Evolutionary conservation across 257 asterid species (phyloP).

Genomic region (Nicotiana benthamiana): DNA sequence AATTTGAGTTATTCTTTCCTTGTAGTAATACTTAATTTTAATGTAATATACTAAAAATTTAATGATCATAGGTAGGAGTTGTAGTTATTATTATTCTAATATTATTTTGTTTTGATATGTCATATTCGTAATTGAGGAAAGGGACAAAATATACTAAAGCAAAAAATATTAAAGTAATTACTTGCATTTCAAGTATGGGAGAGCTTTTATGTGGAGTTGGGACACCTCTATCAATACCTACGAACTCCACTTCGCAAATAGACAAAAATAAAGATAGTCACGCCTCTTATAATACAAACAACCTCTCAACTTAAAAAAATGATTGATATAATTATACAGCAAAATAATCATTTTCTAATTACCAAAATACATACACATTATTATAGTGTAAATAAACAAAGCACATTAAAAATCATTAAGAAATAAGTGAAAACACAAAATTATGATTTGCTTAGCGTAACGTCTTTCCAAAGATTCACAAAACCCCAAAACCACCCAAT

Average conservation of each 20-base stretch:
- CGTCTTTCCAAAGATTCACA: conserved; percentile 49
- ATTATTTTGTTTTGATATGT: not conserved
- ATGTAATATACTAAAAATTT: too few relatives aligned
- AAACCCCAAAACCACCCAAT: conserved; percentile 40
- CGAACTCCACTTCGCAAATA: conserved; percentile 3
- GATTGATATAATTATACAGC: too few relatives aligned
- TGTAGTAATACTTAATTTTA: too few relatives aligned
- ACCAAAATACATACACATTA: not conserved
- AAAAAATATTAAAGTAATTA: conserved; percentile 2
- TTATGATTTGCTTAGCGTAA: conserved; percentile 35
- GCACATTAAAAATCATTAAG: conserved; percentile 11
- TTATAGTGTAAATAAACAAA: not conserved
- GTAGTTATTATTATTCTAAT: not conserved
- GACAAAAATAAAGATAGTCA: conserved; percentile 1
- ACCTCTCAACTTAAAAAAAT: not conserved
- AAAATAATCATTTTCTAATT: conserved; percentile 3
- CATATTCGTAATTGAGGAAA: not conserved
- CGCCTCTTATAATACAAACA: conserved; percentile 9
- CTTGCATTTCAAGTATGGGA: conserved; percentile 12
- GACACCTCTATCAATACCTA: not conserved
- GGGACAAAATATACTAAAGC: not conserved
- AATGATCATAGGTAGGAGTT: not conserved
- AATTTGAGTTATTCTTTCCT: too few relatives aligned
- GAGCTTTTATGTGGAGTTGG: not conserved
- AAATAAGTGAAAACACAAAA: conserved; percentile 26